A percentile compares a stretch with the other conserved stretches of the same genome.
Evolutionary conservation across 768 basidiomycete species (phyloP).

Genomic region (Chiua virens): DNA sequence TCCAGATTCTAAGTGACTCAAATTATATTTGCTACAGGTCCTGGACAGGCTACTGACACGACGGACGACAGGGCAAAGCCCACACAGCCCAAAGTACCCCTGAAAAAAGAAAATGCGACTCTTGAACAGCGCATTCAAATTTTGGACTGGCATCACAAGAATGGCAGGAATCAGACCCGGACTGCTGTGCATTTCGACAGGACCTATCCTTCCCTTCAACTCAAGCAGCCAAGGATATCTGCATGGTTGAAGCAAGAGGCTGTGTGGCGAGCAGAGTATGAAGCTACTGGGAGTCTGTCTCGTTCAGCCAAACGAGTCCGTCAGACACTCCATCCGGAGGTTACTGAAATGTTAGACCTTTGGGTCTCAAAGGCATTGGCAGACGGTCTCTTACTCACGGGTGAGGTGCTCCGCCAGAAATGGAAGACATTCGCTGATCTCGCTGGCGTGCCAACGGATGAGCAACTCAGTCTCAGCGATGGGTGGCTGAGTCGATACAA

Average conservation of each 20-base stretch:
- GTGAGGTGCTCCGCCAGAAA: conserved; percentile 15
- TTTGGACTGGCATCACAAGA: conserved; percentile 36
- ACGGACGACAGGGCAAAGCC: no score
- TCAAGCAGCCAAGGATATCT: conserved; percentile 36
- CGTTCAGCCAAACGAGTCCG: not conserved
- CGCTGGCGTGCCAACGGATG: conserved; percentile 30
- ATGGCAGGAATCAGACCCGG: conserved; percentile 32
- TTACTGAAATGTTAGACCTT: conserved; percentile 35
- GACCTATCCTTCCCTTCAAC: conserved; percentile 31
- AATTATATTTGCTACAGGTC: no score
- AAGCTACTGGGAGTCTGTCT: not conserved
- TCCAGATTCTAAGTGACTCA: no score
- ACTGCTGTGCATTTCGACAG: conserved; percentile 17
- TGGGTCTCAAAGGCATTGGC: conserved; percentile 41
- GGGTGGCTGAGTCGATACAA: conserved; percentile 24
- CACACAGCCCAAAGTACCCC: not conserved
- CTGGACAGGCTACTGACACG: no score
- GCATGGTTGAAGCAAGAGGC: conserved; percentile 34
- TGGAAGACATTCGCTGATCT: conserved; percentile 13
- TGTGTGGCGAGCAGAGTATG: conserved; percentile 22
- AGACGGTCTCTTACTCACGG: conserved; percentile 31
- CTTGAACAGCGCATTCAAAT: conserved; percentile 36
- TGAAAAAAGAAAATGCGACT: conserved; percentile 28
- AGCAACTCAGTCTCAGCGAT: conserved; percentile 33
- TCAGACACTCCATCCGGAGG: conserved; percentile 35